Evolutionary conservation across 768 basidiomycete genomes (phyloP), one percentile per base, ranked within the genome.

Genomic region (Sarcodon sp.): DNA sequence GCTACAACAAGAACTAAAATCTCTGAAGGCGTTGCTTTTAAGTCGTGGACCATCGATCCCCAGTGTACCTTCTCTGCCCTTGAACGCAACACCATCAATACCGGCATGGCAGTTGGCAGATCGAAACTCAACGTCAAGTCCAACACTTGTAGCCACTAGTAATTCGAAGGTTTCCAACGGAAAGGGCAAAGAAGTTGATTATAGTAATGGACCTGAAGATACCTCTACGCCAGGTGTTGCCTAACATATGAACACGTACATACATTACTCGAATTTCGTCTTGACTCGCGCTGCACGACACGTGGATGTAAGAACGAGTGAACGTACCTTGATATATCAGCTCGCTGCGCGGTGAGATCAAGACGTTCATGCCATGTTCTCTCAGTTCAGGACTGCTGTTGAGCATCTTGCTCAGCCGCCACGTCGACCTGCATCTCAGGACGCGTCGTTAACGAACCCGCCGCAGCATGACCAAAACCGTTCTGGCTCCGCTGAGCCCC

Each of bases 1-100:
- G 56, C 71, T 98, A 10, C 92, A 96, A 56, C 82, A 90, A 55
- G 94, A 98, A 60, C 75, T 98, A 57, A 91, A 92, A 59, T 97
- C 93, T 0, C 69, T 98, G 51, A 97, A 97, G 62, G 80, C 92
- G 0, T 72, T 98, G 21, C 67, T 97, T 7, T 72, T 93, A 7
- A 87, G 79, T 53, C 79, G 86, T 33, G 77, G 83, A 6, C 69
- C 82, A 6, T 63, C 64, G 15, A 57, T 69, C 32, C 56, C 78
- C 1, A 71, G 67, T 52, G 72, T 16, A 67, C 76, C 31, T 0
- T 72, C 80, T n/a, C 54, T 69, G 16, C 61, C 79, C 11, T 59
- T 74, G 18, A 57, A 77, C 3, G 76, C 76, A 0, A 72, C 77
- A 53, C 86, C 85, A 6, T 71, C 80, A 15, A 91, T 97, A 57